Evolutionary conservation across 371 early-diverging fungal genomes (phyloP).

Genomic region (Funneliformis caledonium): DNA sequence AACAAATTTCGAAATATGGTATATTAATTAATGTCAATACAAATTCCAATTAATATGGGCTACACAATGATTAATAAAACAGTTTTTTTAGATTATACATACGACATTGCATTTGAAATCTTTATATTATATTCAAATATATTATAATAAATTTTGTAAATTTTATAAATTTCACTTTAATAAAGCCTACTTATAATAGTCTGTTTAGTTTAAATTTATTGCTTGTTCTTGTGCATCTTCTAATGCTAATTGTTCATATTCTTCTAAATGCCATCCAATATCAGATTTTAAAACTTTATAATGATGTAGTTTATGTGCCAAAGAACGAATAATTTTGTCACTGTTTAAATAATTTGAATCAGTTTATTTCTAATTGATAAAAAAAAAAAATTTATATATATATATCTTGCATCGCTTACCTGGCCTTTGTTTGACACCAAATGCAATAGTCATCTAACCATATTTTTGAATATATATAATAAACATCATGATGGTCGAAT

Average conservation of each 20-base stretch:
- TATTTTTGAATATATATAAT: slow-evolving; percentile 84
- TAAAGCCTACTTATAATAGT: background rate
- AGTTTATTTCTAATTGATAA: background rate
- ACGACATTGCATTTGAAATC: too few species aligned
- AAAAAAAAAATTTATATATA: background rate
- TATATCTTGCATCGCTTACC: slow-evolving; percentile 36
- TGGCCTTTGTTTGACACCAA: slow-evolving; percentile 82
- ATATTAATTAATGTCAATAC: too few species aligned
- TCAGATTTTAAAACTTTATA: slow-evolving; percentile 67
- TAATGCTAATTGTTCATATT: slow-evolving; percentile 67
- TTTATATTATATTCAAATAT: too few species aligned
- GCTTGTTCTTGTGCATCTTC: slow-evolving; percentile 48
- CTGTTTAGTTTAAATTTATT: background rate
- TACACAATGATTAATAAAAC: too few species aligned
- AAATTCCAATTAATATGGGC: too few species aligned
- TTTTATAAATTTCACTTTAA: background rate
- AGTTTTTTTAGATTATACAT: too few species aligned
- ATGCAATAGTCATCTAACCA: slow-evolving; percentile 94
- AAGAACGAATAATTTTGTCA: slow-evolving; percentile 69
- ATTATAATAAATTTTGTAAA: background rate
- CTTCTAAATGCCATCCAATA: slow-evolving; percentile 76
- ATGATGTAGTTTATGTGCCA: slow-evolving; percentile 82
- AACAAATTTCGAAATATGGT: too few species aligned
- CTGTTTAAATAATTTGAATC: slow-evolving; percentile 45
- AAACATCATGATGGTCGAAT: slow-evolving; percentile 85